These are phyloP conservation scores for Prosopis cineraria DNA, from an alignment of 306 rosid genomes.

Conservation along the genomic window DNA sequence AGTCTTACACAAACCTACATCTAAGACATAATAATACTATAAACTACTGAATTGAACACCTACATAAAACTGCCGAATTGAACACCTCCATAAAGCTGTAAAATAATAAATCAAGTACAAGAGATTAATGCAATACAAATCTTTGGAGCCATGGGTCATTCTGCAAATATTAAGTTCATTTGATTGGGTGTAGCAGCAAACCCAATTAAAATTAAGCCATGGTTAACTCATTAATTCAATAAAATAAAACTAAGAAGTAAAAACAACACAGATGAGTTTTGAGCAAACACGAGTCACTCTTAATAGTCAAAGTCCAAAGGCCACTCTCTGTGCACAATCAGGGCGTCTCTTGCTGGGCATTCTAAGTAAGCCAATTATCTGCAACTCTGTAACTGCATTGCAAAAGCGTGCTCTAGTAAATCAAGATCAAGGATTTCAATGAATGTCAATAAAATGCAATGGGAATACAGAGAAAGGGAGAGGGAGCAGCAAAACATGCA, in stretches of 20 bases:
- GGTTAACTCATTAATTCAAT: background rate
- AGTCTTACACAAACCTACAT: too few species aligned
- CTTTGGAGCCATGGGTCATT: background rate
- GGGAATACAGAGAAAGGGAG: background rate
- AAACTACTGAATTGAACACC: too few species aligned
- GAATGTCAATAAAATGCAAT: conserved; percentile 25
- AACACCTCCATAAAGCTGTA: background rate
- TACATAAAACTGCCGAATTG: too few species aligned
- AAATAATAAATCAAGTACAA: background rate
- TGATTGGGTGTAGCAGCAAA: conserved; percentile 7
- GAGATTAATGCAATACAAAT: background rate
- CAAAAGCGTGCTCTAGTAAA: conserved; percentile 86
- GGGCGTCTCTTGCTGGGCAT: conserved; percentile 93
- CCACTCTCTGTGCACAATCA: conserved; percentile 82
- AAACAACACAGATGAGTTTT: background rate
- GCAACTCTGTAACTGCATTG: conserved; percentile 80
- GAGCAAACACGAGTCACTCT: background rate
- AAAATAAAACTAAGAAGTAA: conserved; percentile 6
- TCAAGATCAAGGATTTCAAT: conserved; percentile 54
- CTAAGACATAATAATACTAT: too few species aligned
- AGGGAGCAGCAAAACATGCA: conserved; percentile 5
- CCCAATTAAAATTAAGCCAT: background rate
- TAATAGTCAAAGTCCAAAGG: conserved; percentile 71
- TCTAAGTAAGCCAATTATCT: conserved; percentile 81
- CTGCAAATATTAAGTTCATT: background rate